Evolutionary conservation across 1,284 basidiomycete species (phyloP), one percentile per base, ranked within the genome.

Genomic region (Ganoderma sinense): DNA sequence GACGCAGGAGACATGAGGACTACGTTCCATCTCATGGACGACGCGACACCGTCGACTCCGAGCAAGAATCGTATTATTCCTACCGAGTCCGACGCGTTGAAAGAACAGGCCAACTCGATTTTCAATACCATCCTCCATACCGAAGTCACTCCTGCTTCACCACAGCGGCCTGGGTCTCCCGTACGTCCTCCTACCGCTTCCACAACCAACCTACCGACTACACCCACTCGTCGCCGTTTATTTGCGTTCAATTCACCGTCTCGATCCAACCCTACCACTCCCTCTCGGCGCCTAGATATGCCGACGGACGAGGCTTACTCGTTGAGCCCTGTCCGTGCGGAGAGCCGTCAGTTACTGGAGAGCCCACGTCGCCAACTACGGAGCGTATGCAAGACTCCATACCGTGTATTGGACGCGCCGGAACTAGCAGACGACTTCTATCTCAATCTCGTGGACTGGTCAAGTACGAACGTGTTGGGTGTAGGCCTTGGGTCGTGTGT

Each of bases 391-490:
- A 97, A 97, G 80, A 98, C 97, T 0, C 98, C 98, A 0, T 99
- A 97, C 85, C 93, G 98, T 74, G 97, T 99, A 0, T 88, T 99
- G 29, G 97, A 99, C 79, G 98, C 98, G 1, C 98, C 97, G 0
- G 97, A 99, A 72, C 89, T 99, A 7, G 94, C 94, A 73, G 97
- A 99, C 80, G 98, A 99, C 80, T 99, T 98, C 81, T 99, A 99
- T 78, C 91, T 99, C 72, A 99, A 99, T 77, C 87, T 99, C 20
- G 97, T 99, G 20, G 97, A 99, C 73, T 99, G 98, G 97, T 96
- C 94, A 1, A 93, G 91, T 65, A 97, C 95, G 10, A 98, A 99
- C 78, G 91, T 98, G 0, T 89, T 99, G 0, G 97, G 94, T 14
- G 98, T 99, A 2, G 98, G 97, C 0, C 86, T 99, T 4, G 95